Evolutionary conservation across 73 alveolate genomes (phyloP), one percentile per base, ranked within the genome.

Genomic region (Paramecium octaurelia): DNA sequence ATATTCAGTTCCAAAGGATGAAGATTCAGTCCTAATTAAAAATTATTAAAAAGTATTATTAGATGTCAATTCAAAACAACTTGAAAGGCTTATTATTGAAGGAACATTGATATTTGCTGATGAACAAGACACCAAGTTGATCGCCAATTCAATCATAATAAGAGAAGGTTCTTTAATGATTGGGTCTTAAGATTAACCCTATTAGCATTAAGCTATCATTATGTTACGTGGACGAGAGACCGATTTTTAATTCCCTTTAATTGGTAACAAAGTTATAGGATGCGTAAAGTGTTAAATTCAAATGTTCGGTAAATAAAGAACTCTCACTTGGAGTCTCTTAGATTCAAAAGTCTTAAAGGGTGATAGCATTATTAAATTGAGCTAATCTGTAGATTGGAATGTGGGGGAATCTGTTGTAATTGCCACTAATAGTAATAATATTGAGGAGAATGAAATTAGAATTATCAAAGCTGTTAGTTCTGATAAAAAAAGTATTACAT

Each of bases 261-360:
- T 92, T 77, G 99, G 99, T 7, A 96, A 95, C 69, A 96, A 97
- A 75, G 94, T 92, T 68, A 86, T 97, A 23, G 97, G 95, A 18
- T 92, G 94, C 16, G 54, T 92, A 10, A 73, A 73, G 18, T 98
- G 99, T 69, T 36, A 58, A 11, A 73, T 97, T 21, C 98, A 97
- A 54, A 91, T 97, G 59, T 97, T 96, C 64, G 99, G 99, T 8
- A 68, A 34, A 9, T 50, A 64, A 23, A 92, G 96, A 85, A 57
- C 14, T 14, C 80, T 93, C 0, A 2, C 97, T 2, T 97, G 98
- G 98, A 96, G 98, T 64, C 85, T 38, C 20, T 95, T 97, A 27
- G 95, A 59, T 6, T 95, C 83, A 2, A 24, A 92, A 3, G 96
- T 98, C 14, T 95, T 90, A 38, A 48, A 71, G 8, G 93, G 93